These are phyloP conservation scores for Arthromyces matolae DNA, from an alignment of 768 basidiomycete species.

Conservation along the genomic window DNA sequence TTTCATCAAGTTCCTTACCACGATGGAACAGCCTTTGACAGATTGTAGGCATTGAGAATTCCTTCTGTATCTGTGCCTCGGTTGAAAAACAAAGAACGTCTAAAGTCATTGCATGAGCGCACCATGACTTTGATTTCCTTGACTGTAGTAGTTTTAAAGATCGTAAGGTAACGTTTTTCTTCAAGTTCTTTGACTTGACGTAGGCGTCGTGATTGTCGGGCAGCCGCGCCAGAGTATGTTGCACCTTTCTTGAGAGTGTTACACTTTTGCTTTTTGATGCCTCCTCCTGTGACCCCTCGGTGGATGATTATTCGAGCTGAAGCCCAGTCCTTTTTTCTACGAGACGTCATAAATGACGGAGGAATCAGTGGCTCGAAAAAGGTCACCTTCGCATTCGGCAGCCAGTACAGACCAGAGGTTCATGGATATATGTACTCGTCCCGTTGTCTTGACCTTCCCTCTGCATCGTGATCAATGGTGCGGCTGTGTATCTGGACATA, in stretches of 20 bases:
- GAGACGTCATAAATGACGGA: neutral
- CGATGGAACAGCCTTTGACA: conserved; percentile 68
- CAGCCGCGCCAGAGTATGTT: conserved; percentile 35
- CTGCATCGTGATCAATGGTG: conserved; percentile 49
- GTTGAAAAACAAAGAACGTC: conserved; percentile 3
- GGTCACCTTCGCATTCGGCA: conserved; percentile 58
- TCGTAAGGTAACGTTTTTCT: conserved; percentile 47
- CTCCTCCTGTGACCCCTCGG: conserved; percentile 23
- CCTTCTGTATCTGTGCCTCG: conserved; percentile 51
- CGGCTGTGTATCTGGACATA: conserved; percentile 50
- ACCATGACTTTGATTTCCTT: conserved; percentile 79
- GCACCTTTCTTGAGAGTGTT: conserved; percentile 13
- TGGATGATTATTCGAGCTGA: conserved; percentile 62
- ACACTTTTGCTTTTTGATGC: conserved; percentile 11
- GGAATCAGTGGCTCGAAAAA: neutral
- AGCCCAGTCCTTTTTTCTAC: conserved; percentile 54
- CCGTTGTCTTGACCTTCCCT: conserved; percentile 29
- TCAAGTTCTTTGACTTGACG: conserved; percentile 51
- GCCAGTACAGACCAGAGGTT: conserved; percentile 52
- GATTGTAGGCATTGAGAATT: conserved; percentile 67
- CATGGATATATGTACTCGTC: conserved; percentile 36
- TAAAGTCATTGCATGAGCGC: conserved; percentile 17
- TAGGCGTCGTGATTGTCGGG: conserved; percentile 70
- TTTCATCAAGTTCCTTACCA: conserved; percentile 63
- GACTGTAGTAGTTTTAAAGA: conserved; percentile 64